These are phyloP conservation scores for Penicillium decumbens DNA, from an alignment of 2,329 filamentous ascomycete species.

Conservation along the genomic window DNA sequence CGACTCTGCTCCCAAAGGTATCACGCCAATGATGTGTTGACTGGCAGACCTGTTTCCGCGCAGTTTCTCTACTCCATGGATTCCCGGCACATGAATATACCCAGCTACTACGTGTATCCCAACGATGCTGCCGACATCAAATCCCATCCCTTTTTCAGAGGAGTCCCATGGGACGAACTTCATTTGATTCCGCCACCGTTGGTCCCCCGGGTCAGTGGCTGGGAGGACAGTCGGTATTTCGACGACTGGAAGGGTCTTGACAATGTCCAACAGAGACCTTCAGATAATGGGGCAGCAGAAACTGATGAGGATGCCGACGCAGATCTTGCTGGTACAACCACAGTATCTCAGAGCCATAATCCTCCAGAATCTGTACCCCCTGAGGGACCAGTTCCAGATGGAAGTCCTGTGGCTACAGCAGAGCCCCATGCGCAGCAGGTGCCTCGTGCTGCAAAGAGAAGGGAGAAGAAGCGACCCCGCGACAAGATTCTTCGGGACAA, in stretches of 20 bases:
- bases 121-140: conserved; percentile 89
- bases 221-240: conserved; percentile 82
- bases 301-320: conserved; percentile 1
- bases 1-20: conserved; percentile 76
- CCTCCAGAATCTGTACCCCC: background rate
- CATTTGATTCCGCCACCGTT: conserved; percentile 71
- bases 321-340: background rate
- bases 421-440: conserved; percentile 35
- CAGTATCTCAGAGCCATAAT: background rate
- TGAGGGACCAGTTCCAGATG: background rate
- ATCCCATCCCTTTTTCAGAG: conserved; percentile 76
- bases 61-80: conserved; percentile 32
- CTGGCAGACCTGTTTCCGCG: conserved; percentile 28
- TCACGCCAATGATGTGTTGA: conserved; percentile 56
- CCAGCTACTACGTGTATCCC: conserved; percentile 66
- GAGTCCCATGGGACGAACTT: conserved; percentile 71
- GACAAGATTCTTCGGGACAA: conserved; percentile 78
- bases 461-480: conserved; percentile 72
- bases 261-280: conserved; percentile 43
- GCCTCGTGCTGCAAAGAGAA: conserved; percentile 40
- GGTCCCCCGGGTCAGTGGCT: conserved; percentile 63
- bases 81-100: conserved; percentile 39
- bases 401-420: background rate
- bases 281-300: conserved; percentile 14
- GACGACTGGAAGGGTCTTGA: conserved; percentile 69